These are phyloP conservation scores for Ceratocystis huliohia DNA, from an alignment of 2,329 filamentous ascomycete genomes.

Conservation along the genomic window DNA sequence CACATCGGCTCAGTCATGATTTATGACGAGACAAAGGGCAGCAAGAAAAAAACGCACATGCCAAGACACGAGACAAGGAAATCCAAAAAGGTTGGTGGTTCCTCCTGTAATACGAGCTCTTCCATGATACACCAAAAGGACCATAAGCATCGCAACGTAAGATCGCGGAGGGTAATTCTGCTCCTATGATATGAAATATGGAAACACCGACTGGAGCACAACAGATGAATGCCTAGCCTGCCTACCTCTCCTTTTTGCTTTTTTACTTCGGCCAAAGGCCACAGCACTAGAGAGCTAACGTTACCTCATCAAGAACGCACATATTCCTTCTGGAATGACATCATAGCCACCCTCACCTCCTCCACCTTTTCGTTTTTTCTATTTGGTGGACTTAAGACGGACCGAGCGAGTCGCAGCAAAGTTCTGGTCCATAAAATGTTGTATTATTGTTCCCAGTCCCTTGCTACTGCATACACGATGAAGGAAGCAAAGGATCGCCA, in stretches of 20 bases:
- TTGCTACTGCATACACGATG: constrained; percentile 4
- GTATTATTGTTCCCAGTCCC: background rate
- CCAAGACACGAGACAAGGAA: background rate
- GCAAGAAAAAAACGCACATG: background rate
- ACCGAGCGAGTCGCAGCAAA: too few relatives aligned
- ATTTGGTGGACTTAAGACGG: background rate
- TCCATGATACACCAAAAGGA: background rate
- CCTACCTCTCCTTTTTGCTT: background rate
- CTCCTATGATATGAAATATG: background rate
- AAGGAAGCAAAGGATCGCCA: background rate
- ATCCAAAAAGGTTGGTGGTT: background rate
- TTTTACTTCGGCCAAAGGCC: background rate
- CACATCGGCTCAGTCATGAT: background rate
- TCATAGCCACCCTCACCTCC: background rate
- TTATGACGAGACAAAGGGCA: background rate
- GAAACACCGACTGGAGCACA: background rate
- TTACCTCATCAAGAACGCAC: background rate
- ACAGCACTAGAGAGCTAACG: background rate
- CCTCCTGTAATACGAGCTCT: background rate
- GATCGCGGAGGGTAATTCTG: background rate
- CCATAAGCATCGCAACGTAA: background rate
- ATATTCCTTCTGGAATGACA: background rate
- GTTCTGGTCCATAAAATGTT: background rate
- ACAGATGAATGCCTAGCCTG: too few relatives aligned
- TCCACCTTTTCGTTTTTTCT: background rate